Percentiles rank a stretch among this genome's conserved stretches.
phyloP scores from a whole-genome alignment of 805 yeast species.

The Candida rishiriensis region DNA sequence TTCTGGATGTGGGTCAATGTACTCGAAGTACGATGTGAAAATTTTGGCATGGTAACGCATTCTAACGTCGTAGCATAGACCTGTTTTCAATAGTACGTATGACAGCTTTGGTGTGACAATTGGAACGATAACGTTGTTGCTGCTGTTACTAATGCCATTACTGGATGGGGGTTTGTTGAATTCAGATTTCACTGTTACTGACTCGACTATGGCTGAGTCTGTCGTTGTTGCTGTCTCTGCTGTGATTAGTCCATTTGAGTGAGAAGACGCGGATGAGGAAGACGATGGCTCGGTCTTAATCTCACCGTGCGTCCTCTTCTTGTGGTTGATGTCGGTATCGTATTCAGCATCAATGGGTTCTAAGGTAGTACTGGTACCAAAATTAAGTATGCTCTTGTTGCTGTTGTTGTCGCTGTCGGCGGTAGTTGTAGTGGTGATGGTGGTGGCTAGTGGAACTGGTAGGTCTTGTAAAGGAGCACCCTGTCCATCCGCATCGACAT shows the following conservation, averaged over 20 bases:
- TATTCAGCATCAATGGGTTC: too few species aligned
- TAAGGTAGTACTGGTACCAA: too few species aligned
- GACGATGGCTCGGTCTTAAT: too few species aligned
- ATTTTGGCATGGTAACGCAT: slow-evolving; percentile 97
- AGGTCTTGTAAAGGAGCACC: not conserved
- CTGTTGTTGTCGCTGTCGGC: too few species aligned
- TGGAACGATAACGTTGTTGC: slow-evolving; percentile 43
- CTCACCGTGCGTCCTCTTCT: too few species aligned
- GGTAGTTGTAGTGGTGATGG: not conserved
- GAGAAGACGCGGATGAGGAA: too few species aligned
- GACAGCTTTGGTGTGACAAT: slow-evolving; percentile 60
- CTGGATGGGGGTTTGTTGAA: not conserved
- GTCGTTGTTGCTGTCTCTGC: too few species aligned
- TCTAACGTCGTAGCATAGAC: slow-evolving; percentile 91
- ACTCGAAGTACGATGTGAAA: slow-evolving; percentile 86
- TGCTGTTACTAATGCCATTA: not conserved
- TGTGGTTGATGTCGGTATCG: too few species aligned
- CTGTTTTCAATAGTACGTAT: slow-evolving; percentile 79
- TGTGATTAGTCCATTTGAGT: too few species aligned
- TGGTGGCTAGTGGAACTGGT: not conserved
- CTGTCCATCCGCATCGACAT: slow-evolving; percentile 7
- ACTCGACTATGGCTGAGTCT: not conserved
- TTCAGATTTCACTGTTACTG: not conserved
- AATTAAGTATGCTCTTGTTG: too few species aligned
- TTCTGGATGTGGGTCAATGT: slow-evolving; percentile 98